phyloP scores from a whole-genome alignment of 768 basidiomycete species.

The Mycena metata region DNA sequence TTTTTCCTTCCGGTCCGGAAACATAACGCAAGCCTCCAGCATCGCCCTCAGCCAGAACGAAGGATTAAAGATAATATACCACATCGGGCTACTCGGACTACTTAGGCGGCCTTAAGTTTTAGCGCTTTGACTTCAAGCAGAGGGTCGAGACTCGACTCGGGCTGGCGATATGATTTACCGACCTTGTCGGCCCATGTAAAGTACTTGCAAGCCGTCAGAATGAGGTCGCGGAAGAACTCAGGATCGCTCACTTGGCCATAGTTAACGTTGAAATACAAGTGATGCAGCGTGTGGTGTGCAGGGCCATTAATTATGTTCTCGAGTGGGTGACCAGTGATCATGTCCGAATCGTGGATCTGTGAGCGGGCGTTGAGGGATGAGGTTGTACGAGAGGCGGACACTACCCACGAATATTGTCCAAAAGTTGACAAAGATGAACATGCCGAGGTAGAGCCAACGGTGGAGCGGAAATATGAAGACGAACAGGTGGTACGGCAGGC shows the following conservation, averaged over 20 bases:
- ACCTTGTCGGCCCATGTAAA: slow-evolving; percentile 95
- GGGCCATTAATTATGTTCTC: slow-evolving; percentile 96
- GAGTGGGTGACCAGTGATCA: slow-evolving; percentile 92
- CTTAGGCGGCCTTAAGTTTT: background rate
- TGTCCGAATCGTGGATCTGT: slow-evolving; percentile 98
- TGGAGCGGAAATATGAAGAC: slow-evolving; percentile 93
- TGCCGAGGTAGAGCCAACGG: slow-evolving; percentile 81
- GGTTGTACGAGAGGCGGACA: slow-evolving; percentile 41
- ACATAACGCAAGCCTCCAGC: no score
- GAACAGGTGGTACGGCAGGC: slow-evolving; percentile 94
- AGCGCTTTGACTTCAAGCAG: slow-evolving; percentile 68
- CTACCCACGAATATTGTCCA: slow-evolving; percentile 87
- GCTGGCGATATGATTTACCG: slow-evolving; percentile 91
- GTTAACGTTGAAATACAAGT: slow-evolving; percentile 97
- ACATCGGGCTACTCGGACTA: no score
- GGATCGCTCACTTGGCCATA: slow-evolving; percentile 83
- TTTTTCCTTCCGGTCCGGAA: no score
- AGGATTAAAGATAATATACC: no score
- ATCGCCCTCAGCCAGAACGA: no score
- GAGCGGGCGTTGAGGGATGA: background rate
- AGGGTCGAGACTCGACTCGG: slow-evolving; percentile 86
- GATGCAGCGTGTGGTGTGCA: slow-evolving; percentile 97
- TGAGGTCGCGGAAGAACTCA: background rate
- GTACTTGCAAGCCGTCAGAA: slow-evolving; percentile 67
- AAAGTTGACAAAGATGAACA: slow-evolving; percentile 93